A percentile compares a stretch with the other conserved stretches of the same genome.
Conservation (phyloP, 148 eudicot species). For the Mesembryanthemum crystallinum region DNA sequence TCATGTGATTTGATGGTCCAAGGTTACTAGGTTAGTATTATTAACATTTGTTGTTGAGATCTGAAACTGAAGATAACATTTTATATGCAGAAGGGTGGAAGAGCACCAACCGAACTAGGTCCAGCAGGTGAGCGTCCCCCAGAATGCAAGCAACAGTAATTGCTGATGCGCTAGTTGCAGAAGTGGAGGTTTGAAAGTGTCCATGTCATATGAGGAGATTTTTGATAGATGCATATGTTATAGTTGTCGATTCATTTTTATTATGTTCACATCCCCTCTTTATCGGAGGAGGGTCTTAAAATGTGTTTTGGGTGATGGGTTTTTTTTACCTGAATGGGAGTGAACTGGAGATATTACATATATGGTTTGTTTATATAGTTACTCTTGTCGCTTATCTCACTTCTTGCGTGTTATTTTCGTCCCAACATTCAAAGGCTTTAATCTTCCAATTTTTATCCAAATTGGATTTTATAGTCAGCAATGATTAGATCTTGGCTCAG, state of each 20-base stretch:
- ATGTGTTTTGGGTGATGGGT: slow-evolving; percentile 12
- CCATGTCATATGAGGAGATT: slow-evolving; percentile 9
- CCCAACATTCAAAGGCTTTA: too few species aligned
- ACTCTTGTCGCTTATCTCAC: neutral
- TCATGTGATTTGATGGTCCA: neutral
- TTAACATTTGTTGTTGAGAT: too few species aligned
- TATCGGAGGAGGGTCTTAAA: slow-evolving; percentile 13
- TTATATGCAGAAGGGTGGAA: slow-evolving; percentile 57
- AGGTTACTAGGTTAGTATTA: neutral
- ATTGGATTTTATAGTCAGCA: too few species aligned
- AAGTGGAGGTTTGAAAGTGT: slow-evolving; percentile 11
- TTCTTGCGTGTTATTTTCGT: neutral
- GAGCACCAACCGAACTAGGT: slow-evolving; percentile 41
- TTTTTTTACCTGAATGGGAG: neutral
- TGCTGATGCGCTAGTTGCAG: slow-evolving; percentile 1
- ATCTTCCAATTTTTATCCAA: too few species aligned
- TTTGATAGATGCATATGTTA: slow-evolving; percentile 30
- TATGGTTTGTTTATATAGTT: slow-evolving; percentile 25
- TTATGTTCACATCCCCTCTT: neutral
- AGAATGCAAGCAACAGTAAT: slow-evolving; percentile 87
- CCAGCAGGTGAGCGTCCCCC: slow-evolving; percentile 75
- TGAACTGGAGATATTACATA: slow-evolving; percentile 6
- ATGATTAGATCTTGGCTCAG: too few species aligned
- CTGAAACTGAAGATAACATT: neutral
- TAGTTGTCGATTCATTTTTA: slow-evolving; percentile 32